A percentile compares a stretch with the other conserved stretches of the same genome.
phyloP scores from a whole-genome alignment of 306 rosid species.

The Fagus sylvatica region DNA sequence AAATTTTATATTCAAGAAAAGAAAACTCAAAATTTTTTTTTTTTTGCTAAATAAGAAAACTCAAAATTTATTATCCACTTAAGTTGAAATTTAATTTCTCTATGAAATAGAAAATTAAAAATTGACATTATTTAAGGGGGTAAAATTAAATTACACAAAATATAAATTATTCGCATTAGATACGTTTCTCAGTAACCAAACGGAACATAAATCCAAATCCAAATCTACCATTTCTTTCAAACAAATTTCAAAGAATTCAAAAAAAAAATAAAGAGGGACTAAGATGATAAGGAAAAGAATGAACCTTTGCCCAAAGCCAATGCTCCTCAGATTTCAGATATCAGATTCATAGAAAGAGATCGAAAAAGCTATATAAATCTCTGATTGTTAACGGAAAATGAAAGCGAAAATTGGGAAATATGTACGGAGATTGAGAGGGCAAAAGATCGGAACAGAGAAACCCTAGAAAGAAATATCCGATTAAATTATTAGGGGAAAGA shows the following conservation, averaged over 20 bases:
- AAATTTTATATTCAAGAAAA: too few relatives aligned
- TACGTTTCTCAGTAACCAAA: slow-evolving; percentile 8
- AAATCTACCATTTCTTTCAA: not conserved
- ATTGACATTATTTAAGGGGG: not conserved
- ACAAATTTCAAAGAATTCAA: not conserved
- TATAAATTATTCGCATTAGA: slow-evolving; percentile 4
- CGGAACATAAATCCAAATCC: not conserved
- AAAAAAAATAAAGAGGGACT: not conserved
- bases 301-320: slow-evolving; percentile 3
- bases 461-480: not conserved
- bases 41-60: not conserved
- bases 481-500: too few relatives aligned
- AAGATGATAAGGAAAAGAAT: not conserved
- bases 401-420: not conserved
- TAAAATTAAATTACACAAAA: not conserved
- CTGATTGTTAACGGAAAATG: not conserved
- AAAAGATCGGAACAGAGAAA: not conserved
- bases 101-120: not conserved
- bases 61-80: not conserved
- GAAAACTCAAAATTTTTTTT: not conserved
- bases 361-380: not conserved
- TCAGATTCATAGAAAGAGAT: not conserved
- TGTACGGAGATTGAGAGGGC: not conserved
- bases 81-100: not conserved
- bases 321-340: not conserved